Evolutionary conservation across 495 filamentous ascomycete species (phyloP).

Genomic region (Stereocaulon alpinum): DNA sequence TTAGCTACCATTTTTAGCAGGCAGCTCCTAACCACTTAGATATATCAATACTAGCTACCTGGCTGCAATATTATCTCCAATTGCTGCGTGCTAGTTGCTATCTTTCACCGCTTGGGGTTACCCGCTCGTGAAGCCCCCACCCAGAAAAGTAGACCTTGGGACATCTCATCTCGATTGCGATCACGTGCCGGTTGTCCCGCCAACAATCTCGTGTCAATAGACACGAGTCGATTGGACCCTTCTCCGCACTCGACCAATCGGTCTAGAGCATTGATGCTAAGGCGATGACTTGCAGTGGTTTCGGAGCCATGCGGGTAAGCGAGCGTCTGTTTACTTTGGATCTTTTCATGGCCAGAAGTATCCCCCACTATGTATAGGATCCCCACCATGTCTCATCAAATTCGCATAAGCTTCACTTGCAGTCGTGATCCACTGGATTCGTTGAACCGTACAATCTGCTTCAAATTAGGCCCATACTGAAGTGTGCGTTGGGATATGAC

Average conservation of each 20-base stretch:
- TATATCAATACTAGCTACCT: too few relatives aligned
- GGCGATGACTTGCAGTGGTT: slow-evolving; percentile 1
- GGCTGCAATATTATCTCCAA: too few relatives aligned
- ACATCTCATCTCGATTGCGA: too few relatives aligned
- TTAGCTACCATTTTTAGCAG: too few relatives aligned
- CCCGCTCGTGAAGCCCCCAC: too few relatives aligned
- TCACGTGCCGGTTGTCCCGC: background rate
- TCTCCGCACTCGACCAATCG: background rate
- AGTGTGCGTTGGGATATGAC: background rate
- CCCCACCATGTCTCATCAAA: background rate
- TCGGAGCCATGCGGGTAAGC: background rate
- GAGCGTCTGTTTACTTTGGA: slow-evolving; percentile 3
- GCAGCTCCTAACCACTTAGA: too few relatives aligned
- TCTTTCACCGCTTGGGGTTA: too few relatives aligned
- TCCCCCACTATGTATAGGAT: background rate
- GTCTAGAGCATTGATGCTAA: background rate
- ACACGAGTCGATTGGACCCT: background rate
- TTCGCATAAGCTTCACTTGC: background rate
- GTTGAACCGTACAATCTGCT: background rate
- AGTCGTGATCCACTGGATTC: background rate
- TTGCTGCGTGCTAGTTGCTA: too few relatives aligned
- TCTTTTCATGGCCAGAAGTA: background rate
- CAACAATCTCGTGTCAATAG: background rate
- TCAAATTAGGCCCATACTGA: background rate
- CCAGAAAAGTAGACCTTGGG: too few relatives aligned